A percentile compares a stretch with the other conserved stretches of the same genome.
These are phyloP conservation scores for Tetrahymena thermophila DNA, from an alignment of 73 alveolate genomes.

Conservation along the genomic window DNA sequence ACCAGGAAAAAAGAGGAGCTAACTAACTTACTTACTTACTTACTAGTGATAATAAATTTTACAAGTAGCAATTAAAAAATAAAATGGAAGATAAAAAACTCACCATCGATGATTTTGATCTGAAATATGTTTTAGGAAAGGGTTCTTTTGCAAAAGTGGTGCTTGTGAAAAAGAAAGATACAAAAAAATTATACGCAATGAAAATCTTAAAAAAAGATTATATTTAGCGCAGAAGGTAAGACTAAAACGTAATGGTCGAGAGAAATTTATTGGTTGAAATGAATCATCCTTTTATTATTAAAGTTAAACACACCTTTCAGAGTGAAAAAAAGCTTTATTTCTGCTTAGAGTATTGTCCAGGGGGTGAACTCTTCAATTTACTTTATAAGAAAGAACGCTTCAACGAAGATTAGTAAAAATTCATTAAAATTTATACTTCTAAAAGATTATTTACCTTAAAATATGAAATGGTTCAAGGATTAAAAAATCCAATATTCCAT, in stretches of 20 bases:
- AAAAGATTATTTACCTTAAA: background rate
- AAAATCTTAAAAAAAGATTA: conserved; percentile 77
- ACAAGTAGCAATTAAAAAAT: background rate
- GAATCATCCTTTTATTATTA: conserved; percentile 70
- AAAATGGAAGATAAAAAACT: background rate
- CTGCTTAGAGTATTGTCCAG: conserved; percentile 91
- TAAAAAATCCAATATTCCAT: background rate
- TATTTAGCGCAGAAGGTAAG: conserved; percentile 69
- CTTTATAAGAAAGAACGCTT: conserved; percentile 42
- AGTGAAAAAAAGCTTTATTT: conserved; percentile 80
- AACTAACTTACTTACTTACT: no score
- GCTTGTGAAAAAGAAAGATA: conserved; percentile 68
- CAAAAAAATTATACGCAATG: conserved; percentile 76
- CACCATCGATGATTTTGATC: conserved; percentile 28
- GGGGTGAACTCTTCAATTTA: conserved; percentile 86
- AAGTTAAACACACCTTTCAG: conserved; percentile 82
- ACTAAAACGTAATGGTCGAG: conserved; percentile 69
- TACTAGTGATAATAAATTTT: background rate
- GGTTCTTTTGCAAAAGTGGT: conserved; percentile 91
- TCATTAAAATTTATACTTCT: background rate
- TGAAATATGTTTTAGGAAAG: conserved; percentile 81
- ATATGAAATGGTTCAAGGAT: background rate
- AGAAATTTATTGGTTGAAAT: conserved; percentile 70
- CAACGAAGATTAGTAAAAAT: conserved; percentile 8
- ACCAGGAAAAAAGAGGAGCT: no score